Evolutionary conservation across 202 grass and related monocot genomes (phyloP), one percentile per base, ranked within the genome.

Genomic region (Carex sylvatica): DNA sequence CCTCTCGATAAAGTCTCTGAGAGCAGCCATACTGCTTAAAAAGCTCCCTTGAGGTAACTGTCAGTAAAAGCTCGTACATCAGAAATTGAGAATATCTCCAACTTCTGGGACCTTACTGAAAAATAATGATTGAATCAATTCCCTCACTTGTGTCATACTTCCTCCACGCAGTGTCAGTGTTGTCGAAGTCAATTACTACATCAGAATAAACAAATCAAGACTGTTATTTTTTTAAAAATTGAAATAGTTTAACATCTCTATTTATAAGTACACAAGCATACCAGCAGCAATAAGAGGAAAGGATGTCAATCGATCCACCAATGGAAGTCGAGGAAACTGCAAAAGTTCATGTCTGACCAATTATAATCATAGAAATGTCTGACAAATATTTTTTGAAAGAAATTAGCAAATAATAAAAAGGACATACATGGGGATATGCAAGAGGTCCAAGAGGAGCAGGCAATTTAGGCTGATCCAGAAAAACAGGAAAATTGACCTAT

Each of bases 21-120:
- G 94, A 97, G 87, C 91, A 94, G 11, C 94, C 90, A 11, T 58
- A 91, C 71, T 88, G 91, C 80, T 91, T 94, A 78, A 94, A 88
- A 46, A 97, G 88, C 81, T 97, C 90, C 91, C 92, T 94, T 89
- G 94, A 76, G 70, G 90, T 94, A 84, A 97, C 94, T 97, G 83
- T 40, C 78, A 70, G 74, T 72, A 92, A 90, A 84, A 89, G 61
- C 62, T 53, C 36, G 5, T 53, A 69, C 47, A 82, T 88, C 58
- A 89, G 28, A 56, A 86, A 15, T 59, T 69, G 38, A 26, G 53
- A 85, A 64, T 67, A 83, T 83, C 52, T 80, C 53, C 70, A 85
- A 35, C 63, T 83, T 60, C 70, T 81, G 47, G 20, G 71, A 76
- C 31, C 67, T 91, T 81, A 28, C 24, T 82, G 54, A 26, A 47